Evolutionary conservation across 805 yeast genomes (phyloP).

Genomic region (Nakazawaea wyomingensis): DNA sequence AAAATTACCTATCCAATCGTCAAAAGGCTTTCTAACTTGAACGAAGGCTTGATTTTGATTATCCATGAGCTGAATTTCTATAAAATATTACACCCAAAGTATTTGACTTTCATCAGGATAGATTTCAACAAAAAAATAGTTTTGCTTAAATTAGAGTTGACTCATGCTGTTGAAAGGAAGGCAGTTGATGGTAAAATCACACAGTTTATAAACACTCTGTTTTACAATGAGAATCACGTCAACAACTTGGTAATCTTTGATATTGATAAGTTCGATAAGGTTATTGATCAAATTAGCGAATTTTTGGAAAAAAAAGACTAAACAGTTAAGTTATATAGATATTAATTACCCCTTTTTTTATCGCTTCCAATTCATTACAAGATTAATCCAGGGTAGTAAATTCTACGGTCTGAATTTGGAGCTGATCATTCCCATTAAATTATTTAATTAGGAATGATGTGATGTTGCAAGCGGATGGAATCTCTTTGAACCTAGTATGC

Average conservation of each 20-base stretch:
- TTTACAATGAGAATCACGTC: neutral
- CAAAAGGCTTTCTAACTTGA: neutral
- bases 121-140: slow-evolving; percentile 2
- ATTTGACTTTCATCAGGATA: neutral
- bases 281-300: neutral
- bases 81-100: neutral
- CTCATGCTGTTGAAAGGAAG: neutral
- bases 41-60: slow-evolving; percentile 1
- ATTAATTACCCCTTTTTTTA: too few species aligned
- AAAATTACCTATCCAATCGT: slow-evolving; percentile 9
- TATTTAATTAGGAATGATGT: too few species aligned
- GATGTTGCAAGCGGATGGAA: too few species aligned
- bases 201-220: neutral
- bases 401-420: too few species aligned
- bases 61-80: slow-evolving; percentile 9
- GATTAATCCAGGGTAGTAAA: too few species aligned
- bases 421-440: too few species aligned
- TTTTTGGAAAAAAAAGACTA: neutral
- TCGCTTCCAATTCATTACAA: too few species aligned
- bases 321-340: too few species aligned
- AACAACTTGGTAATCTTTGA: neutral
- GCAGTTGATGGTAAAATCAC: neutral
- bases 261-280: neutral
- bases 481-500: too few species aligned
- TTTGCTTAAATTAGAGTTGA: slow-evolving; percentile 2